Percentiles rank a stretch among this genome's conserved stretches.
Evolutionary conservation across 805 yeast species (phyloP).

Genomic region (Saccharomycopsis sp.): DNA sequence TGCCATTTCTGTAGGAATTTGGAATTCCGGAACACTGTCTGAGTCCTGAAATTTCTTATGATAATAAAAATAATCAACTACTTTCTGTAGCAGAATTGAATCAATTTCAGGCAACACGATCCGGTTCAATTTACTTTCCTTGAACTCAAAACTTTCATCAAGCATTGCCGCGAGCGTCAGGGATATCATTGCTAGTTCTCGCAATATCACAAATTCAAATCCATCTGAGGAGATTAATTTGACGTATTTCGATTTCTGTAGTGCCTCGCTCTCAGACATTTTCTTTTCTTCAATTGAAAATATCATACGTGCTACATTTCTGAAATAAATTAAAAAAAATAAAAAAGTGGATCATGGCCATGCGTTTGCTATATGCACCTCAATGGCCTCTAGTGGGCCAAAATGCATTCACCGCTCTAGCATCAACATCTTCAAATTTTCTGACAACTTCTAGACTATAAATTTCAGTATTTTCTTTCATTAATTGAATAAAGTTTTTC

Average conservation of each 20-base stretch:
- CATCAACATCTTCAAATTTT: too few relatives aligned
- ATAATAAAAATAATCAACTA: slow-evolving; percentile 80
- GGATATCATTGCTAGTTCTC: slow-evolving; percentile 20
- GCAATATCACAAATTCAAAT: slow-evolving; percentile 18
- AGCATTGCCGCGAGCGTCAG: slow-evolving; percentile 22
- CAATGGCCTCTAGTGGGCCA: too few relatives aligned
- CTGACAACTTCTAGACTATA: too few relatives aligned
- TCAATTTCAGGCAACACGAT: slow-evolving; percentile 42
- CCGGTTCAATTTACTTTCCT: slow-evolving; percentile 18
- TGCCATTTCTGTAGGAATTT: slow-evolving; percentile 90
- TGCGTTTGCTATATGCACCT: too few relatives aligned
- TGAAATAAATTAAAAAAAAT: too few relatives aligned
- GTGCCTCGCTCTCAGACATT: slow-evolving; percentile 2
- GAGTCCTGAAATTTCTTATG: slow-evolving; percentile 49
- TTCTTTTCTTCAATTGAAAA: too few relatives aligned
- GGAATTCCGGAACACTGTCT: slow-evolving; percentile 74
- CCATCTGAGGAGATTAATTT: slow-evolving; percentile 21
- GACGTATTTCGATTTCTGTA: slow-evolving; percentile 15
- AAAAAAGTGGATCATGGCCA: too few relatives aligned
- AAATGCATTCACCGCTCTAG: too few relatives aligned
- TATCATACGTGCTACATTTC: too few relatives aligned
- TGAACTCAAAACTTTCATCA: slow-evolving; percentile 19
- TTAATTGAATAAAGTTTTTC: too few relatives aligned
- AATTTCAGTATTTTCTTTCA: too few relatives aligned
- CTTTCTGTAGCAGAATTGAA: slow-evolving; percentile 64